Conservation (phyloP, 441 rosid species). For the Gossypium schwendimanii region DNA sequence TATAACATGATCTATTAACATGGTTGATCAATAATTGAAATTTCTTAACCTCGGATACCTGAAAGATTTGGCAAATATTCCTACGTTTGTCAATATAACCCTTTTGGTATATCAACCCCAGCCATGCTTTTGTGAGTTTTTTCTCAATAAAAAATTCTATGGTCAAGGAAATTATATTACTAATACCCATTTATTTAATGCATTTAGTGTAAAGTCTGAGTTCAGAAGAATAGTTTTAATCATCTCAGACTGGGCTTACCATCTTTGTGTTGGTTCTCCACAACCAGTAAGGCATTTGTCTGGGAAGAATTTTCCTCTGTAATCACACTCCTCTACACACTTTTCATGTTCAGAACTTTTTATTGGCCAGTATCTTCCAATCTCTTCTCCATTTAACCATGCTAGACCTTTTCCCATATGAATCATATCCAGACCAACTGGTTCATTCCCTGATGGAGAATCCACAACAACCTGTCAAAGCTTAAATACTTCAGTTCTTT, state of each 20-base stretch:
- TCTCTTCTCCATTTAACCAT: constrained; percentile 92
- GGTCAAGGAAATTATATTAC: neutral
- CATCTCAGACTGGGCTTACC: constrained; percentile 37
- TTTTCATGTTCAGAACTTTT: constrained; percentile 36
- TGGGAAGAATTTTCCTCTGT: constrained; percentile 75
- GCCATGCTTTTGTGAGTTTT: neutral
- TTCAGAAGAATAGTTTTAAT: neutral
- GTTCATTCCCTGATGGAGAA: constrained; percentile 78
- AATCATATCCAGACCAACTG: constrained; percentile 81
- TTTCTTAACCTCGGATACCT: neutral
- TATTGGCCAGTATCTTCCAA: constrained; percentile 88
- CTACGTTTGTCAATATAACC: neutral
- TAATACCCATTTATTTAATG: neutral
- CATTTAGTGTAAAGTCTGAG: neutral
- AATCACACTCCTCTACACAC: constrained; percentile 65
- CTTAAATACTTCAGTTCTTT: constrained; percentile 4
- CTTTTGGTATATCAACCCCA: neutral
- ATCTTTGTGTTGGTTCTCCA: constrained; percentile 88
- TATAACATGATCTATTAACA: neutral
- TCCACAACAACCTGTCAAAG: constrained; percentile 57
- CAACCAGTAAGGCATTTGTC: constrained; percentile 82
- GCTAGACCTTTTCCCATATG: constrained; percentile 95
- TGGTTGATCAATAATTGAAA: neutral
- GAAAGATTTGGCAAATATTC: neutral
- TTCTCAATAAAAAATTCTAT: neutral